Conservation (phyloP, 768 basidiomycete species). For the Coprinopsis cinerea region DNA sequence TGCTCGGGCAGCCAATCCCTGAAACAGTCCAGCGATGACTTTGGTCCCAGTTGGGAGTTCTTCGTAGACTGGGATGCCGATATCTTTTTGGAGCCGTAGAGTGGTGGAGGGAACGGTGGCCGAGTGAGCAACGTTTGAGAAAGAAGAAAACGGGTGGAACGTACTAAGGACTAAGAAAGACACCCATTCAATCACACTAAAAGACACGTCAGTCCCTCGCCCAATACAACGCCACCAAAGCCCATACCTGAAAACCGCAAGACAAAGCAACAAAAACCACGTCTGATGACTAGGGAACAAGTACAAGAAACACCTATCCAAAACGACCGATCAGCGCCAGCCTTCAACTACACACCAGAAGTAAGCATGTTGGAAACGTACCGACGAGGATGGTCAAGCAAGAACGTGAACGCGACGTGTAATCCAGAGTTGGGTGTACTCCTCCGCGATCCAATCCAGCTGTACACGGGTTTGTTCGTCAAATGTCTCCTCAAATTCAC, state of each 20-base stretch:
- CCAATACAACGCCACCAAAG: background rate
- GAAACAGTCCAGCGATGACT: constrained; percentile 43
- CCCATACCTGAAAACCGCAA: constrained; percentile 49
- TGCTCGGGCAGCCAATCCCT: constrained; percentile 47
- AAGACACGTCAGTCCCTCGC: background rate
- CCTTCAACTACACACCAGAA: no score
- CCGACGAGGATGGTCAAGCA: constrained; percentile 74
- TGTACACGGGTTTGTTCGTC: constrained; percentile 18
- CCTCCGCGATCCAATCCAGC: constrained; percentile 58
- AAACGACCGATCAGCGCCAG: background rate
- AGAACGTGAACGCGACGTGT: constrained; percentile 56
- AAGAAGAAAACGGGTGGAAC: constrained; percentile 8
- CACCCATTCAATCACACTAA: constrained; percentile 59
- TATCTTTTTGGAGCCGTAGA: no score
- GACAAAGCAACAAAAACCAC: constrained; percentile 58
- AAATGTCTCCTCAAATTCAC: background rate
- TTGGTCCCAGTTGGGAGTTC: constrained; percentile 31
- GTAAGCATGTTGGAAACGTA: constrained; percentile 17
- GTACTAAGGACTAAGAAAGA: constrained; percentile 59
- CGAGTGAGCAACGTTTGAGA: no score
- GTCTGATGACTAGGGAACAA: constrained; percentile 72
- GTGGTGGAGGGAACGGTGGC: no score
- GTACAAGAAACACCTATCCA: constrained; percentile 55
- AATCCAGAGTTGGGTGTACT: constrained; percentile 37
- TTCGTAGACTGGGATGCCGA: constrained; percentile 34